Base-by-base conservation (phyloP, 1,139 yeast genomes). In the Hyphopichia burtonii region DNA sequence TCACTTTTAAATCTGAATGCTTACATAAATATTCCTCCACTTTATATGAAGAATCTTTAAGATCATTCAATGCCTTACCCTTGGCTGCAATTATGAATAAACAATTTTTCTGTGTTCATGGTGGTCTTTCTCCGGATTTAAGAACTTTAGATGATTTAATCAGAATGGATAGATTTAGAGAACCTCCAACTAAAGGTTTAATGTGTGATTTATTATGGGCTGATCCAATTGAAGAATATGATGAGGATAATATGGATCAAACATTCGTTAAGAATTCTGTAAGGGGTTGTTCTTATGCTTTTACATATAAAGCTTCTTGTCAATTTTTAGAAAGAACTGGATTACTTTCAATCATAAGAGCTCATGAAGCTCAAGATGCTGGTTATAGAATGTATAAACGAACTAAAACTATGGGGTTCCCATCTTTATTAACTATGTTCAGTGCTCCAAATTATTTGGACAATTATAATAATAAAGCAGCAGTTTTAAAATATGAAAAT, bases 151-250 rank as follows among this genome's bases (percentile, higher is more conserved):
- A 83, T 42, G 97, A 91, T 58, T 66, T 93, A 38, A 72, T 76
- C 31, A 72, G 68, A 39, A 68, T 93, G 34, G 82, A 91, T 63
- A 75, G 99, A 48, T 93, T 91, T 68, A 75, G 86, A 48, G 96
- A 91, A 58, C 96, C 96, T 28, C 99, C 99, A 8, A 86, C 96
- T 3, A 80, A 83, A 48, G 99, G 99, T 0, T 66, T 93, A 44
- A 88, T 90, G 93, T 91, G 98, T 65, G 99, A 93, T 63, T 68
- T 93, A 50, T 75, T 93, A 54, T 93, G 99, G 99, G 87, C 97
- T 0, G 99, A 93, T 61, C 99, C 99, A 0, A 69, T 85, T 23
- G 96, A 90, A 53, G 86, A 85, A 41, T 93, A 88, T 59, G 99
- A 95, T 57, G 91, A 83, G 46, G 75, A 75, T 38, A 71, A 71